Base-by-base conservation (phyloP, 2,329 filamentous ascomycete genomes). In the Venturia effusa region DNA sequence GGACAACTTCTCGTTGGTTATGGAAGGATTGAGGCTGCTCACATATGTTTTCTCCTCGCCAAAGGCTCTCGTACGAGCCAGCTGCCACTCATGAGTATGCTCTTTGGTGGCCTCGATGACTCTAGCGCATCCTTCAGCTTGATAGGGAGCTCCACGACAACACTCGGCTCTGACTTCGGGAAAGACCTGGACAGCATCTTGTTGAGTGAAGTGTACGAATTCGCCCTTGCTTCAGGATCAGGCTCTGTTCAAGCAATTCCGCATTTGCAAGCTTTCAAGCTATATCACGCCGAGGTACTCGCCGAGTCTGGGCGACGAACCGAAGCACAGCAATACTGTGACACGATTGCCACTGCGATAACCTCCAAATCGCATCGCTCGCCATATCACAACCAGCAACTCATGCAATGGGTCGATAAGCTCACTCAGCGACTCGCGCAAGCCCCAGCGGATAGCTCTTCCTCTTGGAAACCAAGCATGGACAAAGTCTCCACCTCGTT, bases 131-230 rank as follows among this genome's bases (percentile, higher is more conserved):
- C 88, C 70, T 88, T 97, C 68, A 89, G 94, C 6, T 83, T 97
- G 8, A 80, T 99, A 27, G 93, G 94, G 19, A 88, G 88, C 17
- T 90, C 97, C 72, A 91, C 96, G 74, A 82, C 84, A 65, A 84
- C 83, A 59, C 83, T 88, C 66, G 83, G 85, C 7, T 83, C 87
- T 61, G 86, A 90, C 61, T 88, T 92, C 67, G 86, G 87, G 62
- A 85, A 88, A 67, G 92, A 97, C 69, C 82, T 89, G 7, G 92
- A 97, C 71, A 84, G 91, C 4, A 84, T 97, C n/a, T 80, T 97
- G 61, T 83, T 99, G n/a, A 97, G 91, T 51, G 94, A 99, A 74
- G 86, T 96, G 0, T 97, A 95, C 70, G 94, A 99, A 73, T 97
- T 91, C 73, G 92, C 90, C 0, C 79, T 90, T 13, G 89, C 89